Percentiles rank a stretch among this genome's conserved stretches.
Conservation (phyloP, 345 rosid genomes). For the Hevea brasiliensis region DNA sequence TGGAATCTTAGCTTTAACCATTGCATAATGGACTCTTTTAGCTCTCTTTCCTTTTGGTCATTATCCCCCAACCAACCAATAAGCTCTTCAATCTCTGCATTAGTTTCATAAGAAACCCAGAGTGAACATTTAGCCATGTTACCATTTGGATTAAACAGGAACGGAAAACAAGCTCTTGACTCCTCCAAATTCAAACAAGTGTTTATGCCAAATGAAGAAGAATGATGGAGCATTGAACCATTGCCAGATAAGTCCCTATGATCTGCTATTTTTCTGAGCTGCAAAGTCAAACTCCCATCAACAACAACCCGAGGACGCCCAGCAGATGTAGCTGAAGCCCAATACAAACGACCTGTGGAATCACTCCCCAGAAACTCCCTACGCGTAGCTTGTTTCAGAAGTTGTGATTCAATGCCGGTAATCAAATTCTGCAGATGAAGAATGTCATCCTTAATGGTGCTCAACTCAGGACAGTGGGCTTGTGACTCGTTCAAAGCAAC, state of each 20-base stretch:
- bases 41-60: conserved; percentile 64
- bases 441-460: conserved; percentile 52
- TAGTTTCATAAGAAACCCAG: conserved; percentile 69
- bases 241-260: not conserved
- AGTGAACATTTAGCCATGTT: conserved; percentile 37
- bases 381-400: conserved; percentile 60
- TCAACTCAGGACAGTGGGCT: conserved; percentile 54
- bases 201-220: conserved; percentile 23
- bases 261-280: conserved; percentile 34
- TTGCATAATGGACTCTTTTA: conserved; percentile 67
- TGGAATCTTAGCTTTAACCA: conserved; percentile 58
- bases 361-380: conserved; percentile 88
- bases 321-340: conserved; percentile 62
- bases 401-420: conserved; percentile 55
- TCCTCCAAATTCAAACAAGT: conserved; percentile 39
- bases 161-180: conserved; percentile 59
- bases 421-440: conserved; percentile 58
- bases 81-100: conserved; percentile 68
- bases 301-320: conserved; percentile 58
- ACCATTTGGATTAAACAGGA: conserved; percentile 41
- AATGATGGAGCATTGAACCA: conserved; percentile 19
- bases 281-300: conserved; percentile 64
- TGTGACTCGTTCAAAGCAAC: conserved; percentile 50
- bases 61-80: conserved; percentile 65
- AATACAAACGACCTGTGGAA: conserved; percentile 76